A percentile compares a stretch with the other conserved stretches of the same genome.
Evolutionary conservation across 1,284 basidiomycete species (phyloP).

Genomic region (Ganoderma sp.): DNA sequence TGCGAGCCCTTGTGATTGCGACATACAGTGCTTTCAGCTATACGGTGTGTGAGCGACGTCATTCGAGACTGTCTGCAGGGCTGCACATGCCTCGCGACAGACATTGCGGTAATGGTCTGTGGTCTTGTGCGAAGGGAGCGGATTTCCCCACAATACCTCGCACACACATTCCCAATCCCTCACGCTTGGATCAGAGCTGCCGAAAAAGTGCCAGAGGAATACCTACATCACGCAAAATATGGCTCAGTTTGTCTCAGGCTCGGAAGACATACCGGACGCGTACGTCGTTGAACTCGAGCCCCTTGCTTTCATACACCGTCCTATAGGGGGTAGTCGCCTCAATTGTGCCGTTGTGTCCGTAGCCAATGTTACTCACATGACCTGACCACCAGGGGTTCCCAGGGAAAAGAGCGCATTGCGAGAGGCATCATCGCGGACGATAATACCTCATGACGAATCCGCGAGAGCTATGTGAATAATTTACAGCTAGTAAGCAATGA

Average conservation of each 20-base stretch:
- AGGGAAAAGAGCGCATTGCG: not conserved
- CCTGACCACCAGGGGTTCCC: not conserved
- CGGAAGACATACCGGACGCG: constrained; percentile 23
- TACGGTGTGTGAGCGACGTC: no score
- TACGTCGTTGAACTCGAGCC: constrained; percentile 75
- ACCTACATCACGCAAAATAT: constrained; percentile 49
- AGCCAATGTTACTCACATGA: not conserved
- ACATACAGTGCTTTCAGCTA: constrained; percentile 73
- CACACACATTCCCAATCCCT: constrained; percentile 66
- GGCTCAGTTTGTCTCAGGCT: not conserved
- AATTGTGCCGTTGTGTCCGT: not conserved
- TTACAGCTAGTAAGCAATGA: no score
- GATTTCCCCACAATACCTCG: constrained; percentile 34
- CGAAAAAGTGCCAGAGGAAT: constrained; percentile 72
- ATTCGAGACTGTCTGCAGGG: not conserved
- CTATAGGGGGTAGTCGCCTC: constrained; percentile 30
- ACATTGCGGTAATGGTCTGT: constrained; percentile 54
- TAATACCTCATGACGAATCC: not conserved
- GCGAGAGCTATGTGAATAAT: not conserved
- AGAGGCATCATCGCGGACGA: constrained; percentile 10
- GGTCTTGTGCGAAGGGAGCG: constrained; percentile 53
- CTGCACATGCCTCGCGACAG: constrained; percentile 56
- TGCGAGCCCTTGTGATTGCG: constrained; percentile 69
- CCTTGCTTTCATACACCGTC: constrained; percentile 76
- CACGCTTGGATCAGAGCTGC: constrained; percentile 56